Evolutionary conservation across 1,284 basidiomycete genomes (phyloP), one percentile per base, ranked within the genome.

Genomic region (Ustilago xerochloae): DNA sequence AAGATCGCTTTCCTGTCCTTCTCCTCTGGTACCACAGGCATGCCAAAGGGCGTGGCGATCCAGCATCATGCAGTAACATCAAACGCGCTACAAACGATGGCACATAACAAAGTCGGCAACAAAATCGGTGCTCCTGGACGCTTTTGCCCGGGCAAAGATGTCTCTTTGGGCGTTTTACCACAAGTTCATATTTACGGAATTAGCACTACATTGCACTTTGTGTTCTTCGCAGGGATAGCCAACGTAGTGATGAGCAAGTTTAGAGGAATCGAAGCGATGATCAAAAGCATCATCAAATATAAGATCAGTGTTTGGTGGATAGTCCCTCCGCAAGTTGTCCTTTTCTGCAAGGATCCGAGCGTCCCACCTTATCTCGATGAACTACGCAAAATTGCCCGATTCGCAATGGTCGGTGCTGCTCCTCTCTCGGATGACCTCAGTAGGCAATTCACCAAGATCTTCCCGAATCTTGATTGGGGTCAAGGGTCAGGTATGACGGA

Each of bases 1-100:
- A 90, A 79, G 58, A 59, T 83, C 15, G 81, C 80, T 2, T 81
- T 81, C 62, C 63, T 80, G 6, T 84, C 84, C 33, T 85, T 85
- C 77, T 85, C 84, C 1, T 82, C 79, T 13, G 85, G 85, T 7
- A 85, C 85, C 2, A 85, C 85, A 18, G 85, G 85, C 6, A 47
- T 82, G 28, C 85, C 85, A 13, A 85, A 85, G 49, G 83, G 79
- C 4, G 83, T 84, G 3, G 82, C 80, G 1, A 78, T 84, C 46
- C 72, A 81, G 55, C 83, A 84, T 51, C 51, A 52, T 13, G 81
- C 81, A 6, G 80, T 80, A 7, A 73, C 51, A 15, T 66, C 55
- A 13, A 84, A 53, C 73, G 79, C 63, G 68, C 70, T 84, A 3
- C 82, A 84, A 52, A 83, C 80, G 33, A 80, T 81, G 55, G 82